A percentile compares a stretch with the other conserved stretches of the same genome.
Evolutionary conservation across 169 alveolate genomes (phyloP).

Genomic region (Plasmodium fragile): DNA sequence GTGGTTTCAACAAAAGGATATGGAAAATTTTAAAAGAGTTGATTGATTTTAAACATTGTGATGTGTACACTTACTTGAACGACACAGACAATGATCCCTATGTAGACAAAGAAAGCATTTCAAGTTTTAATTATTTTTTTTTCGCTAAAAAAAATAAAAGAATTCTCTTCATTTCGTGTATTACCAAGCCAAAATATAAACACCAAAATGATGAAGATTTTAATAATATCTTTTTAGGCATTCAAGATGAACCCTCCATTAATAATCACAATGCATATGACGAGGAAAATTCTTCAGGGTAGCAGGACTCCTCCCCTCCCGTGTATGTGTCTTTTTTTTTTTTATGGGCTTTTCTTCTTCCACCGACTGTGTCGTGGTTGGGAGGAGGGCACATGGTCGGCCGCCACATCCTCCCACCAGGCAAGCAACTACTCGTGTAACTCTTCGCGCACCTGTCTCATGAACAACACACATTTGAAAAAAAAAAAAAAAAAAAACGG

Average conservation of each 20-base stretch:
- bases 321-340: no score
- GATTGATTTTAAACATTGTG: constrained; percentile 80
- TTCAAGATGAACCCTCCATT: constrained; percentile 55
- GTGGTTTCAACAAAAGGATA: constrained; percentile 81
- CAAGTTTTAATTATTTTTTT: constrained; percentile 85
- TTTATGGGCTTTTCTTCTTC: neutral
- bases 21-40: constrained; percentile 85
- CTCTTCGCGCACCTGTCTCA: neutral
- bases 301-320: neutral
- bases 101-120: constrained; percentile 78
- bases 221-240: constrained; percentile 33
- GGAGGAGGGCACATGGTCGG: neutral
- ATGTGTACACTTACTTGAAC: constrained; percentile 82
- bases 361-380: neutral
- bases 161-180: constrained; percentile 82
- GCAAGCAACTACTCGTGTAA: neutral
- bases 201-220: constrained; percentile 64
- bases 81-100: constrained; percentile 84
- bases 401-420: neutral
- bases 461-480: neutral
- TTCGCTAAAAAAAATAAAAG: constrained; percentile 82
- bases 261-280: constrained; percentile 34
- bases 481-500: no score
- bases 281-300: constrained; percentile 24
- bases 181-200: constrained; percentile 79